A percentile compares a stretch with the other conserved stretches of the same genome.
phyloP scores from a whole-genome alignment of 2,329 filamentous ascomycete species.

The Verticillium albo-atrum region DNA sequence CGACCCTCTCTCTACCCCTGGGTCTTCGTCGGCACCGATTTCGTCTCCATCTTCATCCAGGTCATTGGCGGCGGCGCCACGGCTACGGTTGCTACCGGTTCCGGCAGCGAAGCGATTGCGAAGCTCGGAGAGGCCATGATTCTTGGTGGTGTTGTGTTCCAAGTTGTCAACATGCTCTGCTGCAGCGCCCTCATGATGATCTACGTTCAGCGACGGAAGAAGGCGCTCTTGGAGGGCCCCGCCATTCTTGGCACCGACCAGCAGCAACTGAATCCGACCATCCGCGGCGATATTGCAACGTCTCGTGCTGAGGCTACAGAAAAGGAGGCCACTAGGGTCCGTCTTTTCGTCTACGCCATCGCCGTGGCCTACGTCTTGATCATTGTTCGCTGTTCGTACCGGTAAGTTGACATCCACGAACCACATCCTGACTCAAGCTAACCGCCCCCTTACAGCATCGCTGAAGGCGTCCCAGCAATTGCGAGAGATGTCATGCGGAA shows the following conservation, averaged over 20 bases:
- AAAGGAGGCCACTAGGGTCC: not conserved
- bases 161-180: conserved; percentile 20
- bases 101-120: conserved; percentile 1
- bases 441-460: not conserved
- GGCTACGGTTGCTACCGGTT: conserved; percentile 4
- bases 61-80: conserved; percentile 12
- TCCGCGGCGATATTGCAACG: not conserved
- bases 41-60: conserved; percentile 29
- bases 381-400: conserved; percentile 9
- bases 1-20: conserved; percentile 39
- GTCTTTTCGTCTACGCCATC: conserved; percentile 5
- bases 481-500: conserved; percentile 8
- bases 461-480: conserved; percentile 3
- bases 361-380: conserved; percentile 8
- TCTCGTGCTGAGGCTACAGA: not conserved
- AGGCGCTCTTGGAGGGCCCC: not conserved
- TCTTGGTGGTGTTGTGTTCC: conserved; percentile 18
- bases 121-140: conserved; percentile 14
- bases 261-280: not conserved
- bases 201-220: conserved; percentile 2
- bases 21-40: conserved; percentile 45
- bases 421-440: not conserved
- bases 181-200: conserved; percentile 12
- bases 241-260: not conserved
- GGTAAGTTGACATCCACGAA: conserved; percentile 1